These are phyloP conservation scores for Termitomyces sp. DNA, from an alignment of 768 basidiomycete genomes.

Conservation along the genomic window DNA sequence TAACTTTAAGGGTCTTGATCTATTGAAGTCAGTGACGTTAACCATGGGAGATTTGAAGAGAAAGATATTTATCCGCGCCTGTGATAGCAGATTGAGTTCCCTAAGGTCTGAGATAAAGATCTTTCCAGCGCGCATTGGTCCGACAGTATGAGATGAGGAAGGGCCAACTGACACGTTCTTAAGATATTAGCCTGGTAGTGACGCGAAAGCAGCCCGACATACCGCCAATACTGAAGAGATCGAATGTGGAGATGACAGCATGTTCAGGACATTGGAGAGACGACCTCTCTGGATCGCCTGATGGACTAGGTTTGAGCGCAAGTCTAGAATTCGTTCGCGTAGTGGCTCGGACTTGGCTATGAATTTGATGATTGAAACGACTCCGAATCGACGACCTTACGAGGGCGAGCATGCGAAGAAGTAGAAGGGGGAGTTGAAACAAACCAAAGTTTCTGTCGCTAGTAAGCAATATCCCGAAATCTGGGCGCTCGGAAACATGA, in stretches of 20 bases:
- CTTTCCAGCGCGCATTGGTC: slow-evolving; percentile 82
- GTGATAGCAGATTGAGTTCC: slow-evolving; percentile 62
- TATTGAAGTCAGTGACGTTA: slow-evolving; percentile 19
- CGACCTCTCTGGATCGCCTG: slow-evolving; percentile 6
- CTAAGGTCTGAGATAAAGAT: slow-evolving; percentile 79
- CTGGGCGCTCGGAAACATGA: slow-evolving; percentile 15
- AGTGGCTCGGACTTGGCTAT: background rate
- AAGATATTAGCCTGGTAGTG: slow-evolving; percentile 1
- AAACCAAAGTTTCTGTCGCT: background rate
- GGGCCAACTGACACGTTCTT: slow-evolving; percentile 33
- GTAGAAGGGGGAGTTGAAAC: background rate
- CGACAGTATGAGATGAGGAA: slow-evolving; percentile 47
- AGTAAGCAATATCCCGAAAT: background rate
- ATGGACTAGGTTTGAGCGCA: slow-evolving; percentile 5
- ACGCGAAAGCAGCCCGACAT: slow-evolving; percentile 17
- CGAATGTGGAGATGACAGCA: slow-evolving; percentile 91
- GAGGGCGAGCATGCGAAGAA: slow-evolving; percentile 6
- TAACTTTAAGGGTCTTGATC: slow-evolving; percentile 81
- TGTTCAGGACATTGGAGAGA: slow-evolving; percentile 51
- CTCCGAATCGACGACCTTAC: slow-evolving; percentile 5
- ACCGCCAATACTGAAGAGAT: slow-evolving; percentile 90
- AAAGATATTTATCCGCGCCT: slow-evolving; percentile 34
- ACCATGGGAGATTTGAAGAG: background rate
- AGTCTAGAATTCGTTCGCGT: slow-evolving; percentile 3
- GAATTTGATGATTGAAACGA: background rate